A percentile compares a stretch with the other conserved stretches of the same genome.
Conservation (phyloP, 2,329 filamentous ascomycete species). For the Beauveria sp. region DNA sequence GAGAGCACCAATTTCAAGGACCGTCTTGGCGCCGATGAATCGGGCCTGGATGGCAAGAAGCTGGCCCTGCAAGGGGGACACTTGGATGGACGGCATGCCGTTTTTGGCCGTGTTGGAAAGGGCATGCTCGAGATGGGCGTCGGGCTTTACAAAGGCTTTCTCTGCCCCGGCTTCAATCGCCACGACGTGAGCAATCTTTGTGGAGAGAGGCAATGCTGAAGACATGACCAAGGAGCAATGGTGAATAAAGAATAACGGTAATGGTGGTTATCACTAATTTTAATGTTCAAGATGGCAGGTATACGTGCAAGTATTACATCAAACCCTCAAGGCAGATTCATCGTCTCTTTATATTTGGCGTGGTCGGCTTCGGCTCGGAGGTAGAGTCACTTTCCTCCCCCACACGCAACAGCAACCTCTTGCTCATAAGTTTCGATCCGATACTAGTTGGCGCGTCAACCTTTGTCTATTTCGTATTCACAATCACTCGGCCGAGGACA, state of each 20-base stretch:
- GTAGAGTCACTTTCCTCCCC: not conserved
- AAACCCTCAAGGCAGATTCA: not conserved
- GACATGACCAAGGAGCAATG: not conserved
- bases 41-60: constrained; percentile 32
- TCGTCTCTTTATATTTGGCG: not conserved
- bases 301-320: not conserved
- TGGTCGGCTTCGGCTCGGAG: constrained; percentile 3
- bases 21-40: constrained; percentile 26
- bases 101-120: constrained; percentile 23
- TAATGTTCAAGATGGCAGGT: not conserved
- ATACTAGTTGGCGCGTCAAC: no score
- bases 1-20: constrained; percentile 48
- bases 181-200: not conserved
- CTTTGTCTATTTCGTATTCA: no score
- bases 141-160: not conserved
- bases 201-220: constrained; percentile 10
- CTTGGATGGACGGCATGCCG: constrained; percentile 30
- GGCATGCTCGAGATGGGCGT: constrained; percentile 20
- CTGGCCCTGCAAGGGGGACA: constrained; percentile 29
- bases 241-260: not conserved
- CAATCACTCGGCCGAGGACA: no score
- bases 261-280: no score
- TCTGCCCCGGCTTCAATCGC: not conserved
- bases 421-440: no score
- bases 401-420: no score